phyloP scores from a whole-genome alignment of 2,329 filamentous ascomycete genomes.

The Hymenoscyphus linearis region DNA sequence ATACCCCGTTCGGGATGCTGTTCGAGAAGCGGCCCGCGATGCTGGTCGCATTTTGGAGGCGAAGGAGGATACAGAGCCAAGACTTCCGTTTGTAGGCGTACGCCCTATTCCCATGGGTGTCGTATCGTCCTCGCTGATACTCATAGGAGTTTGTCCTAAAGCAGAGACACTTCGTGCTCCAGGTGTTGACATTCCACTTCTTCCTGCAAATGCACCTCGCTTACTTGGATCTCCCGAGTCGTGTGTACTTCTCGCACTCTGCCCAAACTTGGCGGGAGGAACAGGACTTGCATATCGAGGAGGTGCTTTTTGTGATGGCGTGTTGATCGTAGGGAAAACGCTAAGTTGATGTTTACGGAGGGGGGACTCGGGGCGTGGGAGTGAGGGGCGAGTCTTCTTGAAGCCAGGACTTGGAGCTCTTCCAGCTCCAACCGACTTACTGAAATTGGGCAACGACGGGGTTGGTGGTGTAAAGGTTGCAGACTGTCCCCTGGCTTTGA shows the following conservation, averaged over 20 bases:
- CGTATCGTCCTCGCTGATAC: conserved; percentile 52
- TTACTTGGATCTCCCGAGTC: conserved; percentile 57
- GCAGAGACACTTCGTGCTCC: conserved; percentile 56
- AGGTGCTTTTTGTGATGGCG: conserved; percentile 45
- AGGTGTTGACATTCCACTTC: conserved; percentile 45
- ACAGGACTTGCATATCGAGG: conserved; percentile 59
- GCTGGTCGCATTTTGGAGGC: conserved; percentile 46
- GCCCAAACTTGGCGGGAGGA: conserved; percentile 56
- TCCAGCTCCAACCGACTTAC: conserved; percentile 76
- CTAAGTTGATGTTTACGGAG: conserved; percentile 59
- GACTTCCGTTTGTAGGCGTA: conserved; percentile 45
- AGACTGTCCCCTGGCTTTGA: conserved; percentile 40
- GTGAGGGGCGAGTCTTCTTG: conserved; percentile 68
- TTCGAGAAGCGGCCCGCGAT: conserved; percentile 35
- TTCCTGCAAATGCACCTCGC: conserved; percentile 37
- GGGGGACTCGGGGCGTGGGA: conserved; percentile 86
- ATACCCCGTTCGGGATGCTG: conserved; percentile 30
- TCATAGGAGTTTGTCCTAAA: conserved; percentile 43
- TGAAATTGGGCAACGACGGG: conserved; percentile 70
- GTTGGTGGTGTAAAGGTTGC: conserved; percentile 60
- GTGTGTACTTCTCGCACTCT: conserved; percentile 53
- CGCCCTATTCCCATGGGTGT: conserved; percentile 48
- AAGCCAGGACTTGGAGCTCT: conserved; percentile 62
- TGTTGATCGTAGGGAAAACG: conserved; percentile 51
- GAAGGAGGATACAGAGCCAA: conserved; percentile 51